These are phyloP conservation scores for Chalciporus piperatus DNA, from an alignment of 768 basidiomycete genomes.

Conservation along the genomic window DNA sequence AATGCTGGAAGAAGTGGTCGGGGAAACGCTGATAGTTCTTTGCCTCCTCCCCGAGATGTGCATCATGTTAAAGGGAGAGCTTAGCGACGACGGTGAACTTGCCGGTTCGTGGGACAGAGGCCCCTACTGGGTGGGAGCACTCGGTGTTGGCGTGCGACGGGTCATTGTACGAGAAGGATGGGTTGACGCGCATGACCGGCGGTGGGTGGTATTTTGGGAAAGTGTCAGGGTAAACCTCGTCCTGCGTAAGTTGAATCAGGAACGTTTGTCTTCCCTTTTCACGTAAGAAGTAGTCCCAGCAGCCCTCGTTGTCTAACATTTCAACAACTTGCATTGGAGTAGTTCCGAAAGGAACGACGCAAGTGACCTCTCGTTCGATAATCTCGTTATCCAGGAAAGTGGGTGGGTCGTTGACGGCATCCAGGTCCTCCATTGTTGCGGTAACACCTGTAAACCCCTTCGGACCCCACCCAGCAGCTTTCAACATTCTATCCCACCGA, in stretches of 20 bases:
- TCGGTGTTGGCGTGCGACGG: not conserved
- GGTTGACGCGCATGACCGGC: constrained; percentile 13
- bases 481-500: constrained; percentile 20
- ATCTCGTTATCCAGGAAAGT: constrained; percentile 7
- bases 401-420: not conserved
- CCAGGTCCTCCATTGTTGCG: constrained; percentile 1
- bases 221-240: not conserved
- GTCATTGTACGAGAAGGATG: constrained; percentile 11
- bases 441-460: constrained; percentile 1
- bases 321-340: not conserved
- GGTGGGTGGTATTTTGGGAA: not conserved
- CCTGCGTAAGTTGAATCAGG: not conserved
- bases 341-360: not conserved
- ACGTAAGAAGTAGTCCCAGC: too few species aligned
- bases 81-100: constrained; percentile 45
- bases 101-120: constrained; percentile 26
- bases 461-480: constrained; percentile 8
- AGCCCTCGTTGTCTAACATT: not conserved
- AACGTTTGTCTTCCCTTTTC: too few species aligned
- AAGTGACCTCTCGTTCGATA: constrained; percentile 19
- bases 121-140: constrained; percentile 6
- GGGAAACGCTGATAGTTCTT: constrained; percentile 27
- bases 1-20: constrained; percentile 27
- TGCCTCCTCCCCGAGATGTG: constrained; percentile 34
- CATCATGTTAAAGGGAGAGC: constrained; percentile 38